Conservation (phyloP, 768 basidiomycete genomes). For the Phanerochaete sordida region DNA sequence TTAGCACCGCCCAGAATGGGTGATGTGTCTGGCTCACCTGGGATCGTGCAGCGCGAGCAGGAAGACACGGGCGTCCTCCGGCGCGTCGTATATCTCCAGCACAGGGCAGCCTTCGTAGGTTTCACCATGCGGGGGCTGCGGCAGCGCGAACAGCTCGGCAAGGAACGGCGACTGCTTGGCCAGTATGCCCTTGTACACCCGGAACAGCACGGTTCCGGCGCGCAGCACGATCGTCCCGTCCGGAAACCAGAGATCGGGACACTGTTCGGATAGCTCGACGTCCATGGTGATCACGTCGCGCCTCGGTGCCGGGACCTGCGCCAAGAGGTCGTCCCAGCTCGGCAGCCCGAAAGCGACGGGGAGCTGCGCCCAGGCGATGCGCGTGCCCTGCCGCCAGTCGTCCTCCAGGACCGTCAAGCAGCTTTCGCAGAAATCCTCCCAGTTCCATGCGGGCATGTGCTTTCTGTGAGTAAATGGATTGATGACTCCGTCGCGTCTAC, state of each 20-base stretch:
- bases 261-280: constrained; percentile 23
- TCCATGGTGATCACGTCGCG: no score
- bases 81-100: constrained; percentile 8
- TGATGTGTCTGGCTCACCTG: neutral
- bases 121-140: constrained; percentile 10
- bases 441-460: neutral
- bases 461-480: no score
- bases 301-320: neutral
- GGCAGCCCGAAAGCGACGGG: neutral
- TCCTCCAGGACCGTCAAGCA: neutral
- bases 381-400: neutral
- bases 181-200: constrained; percentile 70
- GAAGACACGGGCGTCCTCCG: constrained; percentile 11
- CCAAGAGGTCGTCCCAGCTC: neutral
- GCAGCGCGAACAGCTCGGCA: constrained; percentile 37
- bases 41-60: constrained; percentile 10
- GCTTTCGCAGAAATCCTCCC: no score
- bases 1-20: neutral
- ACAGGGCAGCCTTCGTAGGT: constrained; percentile 23
- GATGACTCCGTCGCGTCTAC: no score
- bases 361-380: neutral
- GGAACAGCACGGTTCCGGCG: constrained; percentile 63
- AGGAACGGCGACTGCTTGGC: constrained; percentile 68
- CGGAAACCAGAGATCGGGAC: constrained; percentile 66
- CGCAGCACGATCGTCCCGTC: constrained; percentile 71